These are phyloP conservation scores for Chytriomyces hyalinus DNA, from an alignment of 192 early-diverging fungal species.

Conservation along the genomic window DNA sequence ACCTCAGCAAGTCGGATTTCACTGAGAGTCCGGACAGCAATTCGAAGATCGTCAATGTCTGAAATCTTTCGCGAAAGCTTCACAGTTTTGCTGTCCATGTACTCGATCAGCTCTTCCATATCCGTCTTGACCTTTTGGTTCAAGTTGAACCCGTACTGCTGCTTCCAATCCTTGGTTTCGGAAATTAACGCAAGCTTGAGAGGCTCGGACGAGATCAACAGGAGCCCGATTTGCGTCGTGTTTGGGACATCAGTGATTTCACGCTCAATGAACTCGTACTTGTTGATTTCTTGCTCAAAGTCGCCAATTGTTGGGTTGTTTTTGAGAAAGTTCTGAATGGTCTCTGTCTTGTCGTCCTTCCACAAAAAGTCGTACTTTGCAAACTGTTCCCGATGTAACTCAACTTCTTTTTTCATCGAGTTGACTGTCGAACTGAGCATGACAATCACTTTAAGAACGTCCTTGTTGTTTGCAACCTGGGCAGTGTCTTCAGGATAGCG, in stretches of 20 bases:
- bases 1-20: conserved; percentile 69
- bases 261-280: conserved; percentile 63
- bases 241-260: conserved; percentile 63
- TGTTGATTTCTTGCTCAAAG: conserved; percentile 69
- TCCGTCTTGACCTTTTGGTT: conserved; percentile 69
- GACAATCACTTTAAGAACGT: conserved; percentile 63
- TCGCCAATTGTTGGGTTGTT: conserved; percentile 64
- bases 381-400: conserved; percentile 64
- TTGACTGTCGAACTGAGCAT: conserved; percentile 62
- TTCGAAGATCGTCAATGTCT: conserved; percentile 68
- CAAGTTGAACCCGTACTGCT: conserved; percentile 68
- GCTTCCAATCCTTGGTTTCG: conserved; percentile 74
- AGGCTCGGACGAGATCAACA: conserved; percentile 66
- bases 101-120: conserved; percentile 72
- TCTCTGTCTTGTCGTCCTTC: conserved; percentile 70
- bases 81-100: conserved; percentile 69
- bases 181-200: conserved; percentile 65
- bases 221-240: conserved; percentile 65
- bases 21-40: conserved; percentile 65
- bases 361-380: conserved; percentile 71
- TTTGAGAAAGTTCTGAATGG: conserved; percentile 62
- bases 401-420: conserved; percentile 70
- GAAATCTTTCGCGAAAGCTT: conserved; percentile 62
- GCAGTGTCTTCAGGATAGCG: conserved; percentile 62
- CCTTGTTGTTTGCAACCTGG: conserved; percentile 73